phyloP scores from a whole-genome alignment of 2,329 filamentous ascomycete genomes.

The Lachnellula arida region DNA sequence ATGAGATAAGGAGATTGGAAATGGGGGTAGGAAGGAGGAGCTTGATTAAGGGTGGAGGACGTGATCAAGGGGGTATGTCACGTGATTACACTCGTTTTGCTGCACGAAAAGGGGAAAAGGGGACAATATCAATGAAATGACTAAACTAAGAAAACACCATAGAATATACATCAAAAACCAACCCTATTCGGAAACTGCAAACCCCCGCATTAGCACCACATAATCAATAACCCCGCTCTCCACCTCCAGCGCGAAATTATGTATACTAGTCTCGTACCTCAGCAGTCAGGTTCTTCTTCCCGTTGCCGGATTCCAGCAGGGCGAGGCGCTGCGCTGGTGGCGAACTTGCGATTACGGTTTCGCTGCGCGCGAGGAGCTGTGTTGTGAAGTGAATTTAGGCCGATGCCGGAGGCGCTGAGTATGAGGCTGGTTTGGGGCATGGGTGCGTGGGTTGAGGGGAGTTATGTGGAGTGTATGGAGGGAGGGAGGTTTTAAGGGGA shows the following conservation, averaged over 20 bases:
- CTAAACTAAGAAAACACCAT: too few relatives aligned
- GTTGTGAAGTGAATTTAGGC: conserved; percentile 38
- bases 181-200: conserved; percentile 47
- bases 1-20: too few relatives aligned
- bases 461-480: too few relatives aligned
- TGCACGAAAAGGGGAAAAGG: too few relatives aligned
- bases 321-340: conserved; percentile 38
- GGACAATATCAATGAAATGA: too few relatives aligned
- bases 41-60: too few relatives aligned
- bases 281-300: conserved; percentile 28
- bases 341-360: conserved; percentile 44
- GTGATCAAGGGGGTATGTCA: too few relatives aligned
- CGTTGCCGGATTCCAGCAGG: conserved; percentile 39
- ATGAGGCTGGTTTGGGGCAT: conserved; percentile 39
- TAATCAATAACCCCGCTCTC: conserved; percentile 36
- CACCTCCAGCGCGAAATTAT: conserved; percentile 18
- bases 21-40: too few relatives aligned
- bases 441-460: background rate
- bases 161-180: conserved; percentile 36
- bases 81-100: too few relatives aligned
- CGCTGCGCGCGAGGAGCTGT: conserved; percentile 36
- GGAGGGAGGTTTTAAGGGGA: too few relatives aligned
- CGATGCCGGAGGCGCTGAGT: conserved; percentile 43
- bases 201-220: conserved; percentile 51
- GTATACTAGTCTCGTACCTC: conserved; percentile 47